Evolutionary conservation across 2,329 filamentous ascomycete genomes (phyloP), one percentile per base, ranked within the genome.

Genomic region (Fragosphaeria purpurea): DNA sequence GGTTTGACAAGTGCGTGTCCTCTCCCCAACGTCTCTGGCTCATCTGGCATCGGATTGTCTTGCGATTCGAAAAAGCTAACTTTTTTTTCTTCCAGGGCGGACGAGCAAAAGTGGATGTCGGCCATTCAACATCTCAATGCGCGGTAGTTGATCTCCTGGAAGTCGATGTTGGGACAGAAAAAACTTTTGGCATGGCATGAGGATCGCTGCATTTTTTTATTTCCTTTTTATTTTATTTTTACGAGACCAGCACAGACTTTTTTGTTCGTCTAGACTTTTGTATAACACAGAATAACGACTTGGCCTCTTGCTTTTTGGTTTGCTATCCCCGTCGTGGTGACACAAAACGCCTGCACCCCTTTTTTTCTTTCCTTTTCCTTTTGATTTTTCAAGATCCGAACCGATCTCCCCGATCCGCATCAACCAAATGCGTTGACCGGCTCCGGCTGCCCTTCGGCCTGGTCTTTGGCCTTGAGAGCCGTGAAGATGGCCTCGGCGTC

Each of bases 31-130:
- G 48, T 37, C 30, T 11, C 12, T 1, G 30, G 8, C 7, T 37
- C 40, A 11, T 12, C 42, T 51, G 11, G 12, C 41, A 6, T 13
- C 8, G 22, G 22, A 22, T 13, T 13, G 44, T 13, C 35, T 34
- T n/a, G 10, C 37, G 11, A 50, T 59, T 55, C 62, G 58, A 48
- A 59, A 55, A 45, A 37, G 7, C 48, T 22, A 22, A 22, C 22
- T 22, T 22, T 22, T 22, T 22, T 8, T 47, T 31, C 6, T 30
- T 30, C 7, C 46, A 77, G 74, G 55, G 59, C 66, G 34, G 89
- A 95, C 58, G 86, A 93, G 68, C 83, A 93, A 67, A 91, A 88
- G 67, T 95, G 88, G 88, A 80, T 84, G 67, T 78, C 82, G 13
- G 88, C 85, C 3, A 82, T 95, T 12, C 74, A 78, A 53, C 71